Base-by-base conservation (phyloP, 2,329 filamentous ascomycete species). In the Fusarium lyarnte region DNA sequence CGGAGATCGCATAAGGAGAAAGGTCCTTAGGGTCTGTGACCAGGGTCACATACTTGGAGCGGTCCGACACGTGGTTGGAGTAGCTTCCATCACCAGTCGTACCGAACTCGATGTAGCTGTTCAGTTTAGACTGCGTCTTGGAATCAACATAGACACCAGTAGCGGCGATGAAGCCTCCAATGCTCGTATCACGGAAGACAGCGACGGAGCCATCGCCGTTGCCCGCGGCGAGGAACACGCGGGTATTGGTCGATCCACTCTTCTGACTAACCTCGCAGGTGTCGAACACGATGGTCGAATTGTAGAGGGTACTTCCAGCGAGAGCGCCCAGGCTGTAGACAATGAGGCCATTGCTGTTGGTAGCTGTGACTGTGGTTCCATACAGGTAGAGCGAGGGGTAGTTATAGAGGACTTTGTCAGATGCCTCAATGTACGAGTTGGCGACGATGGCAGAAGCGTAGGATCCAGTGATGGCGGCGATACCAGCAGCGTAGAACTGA, bases 351-450 rank as follows among this genome's bases (percentile, higher is more conserved):
- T 78, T 80, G 21, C 71, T 78, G 6, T 75, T 73, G 1, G 82
- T 81, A 2, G 83, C 80, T 0, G 82, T 80, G 54, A 87, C 82
- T 0, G 81, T 84, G 0, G 85, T 83, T 14, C 80, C 79, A 63
- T 82, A 86, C 1, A 86, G 68, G 61, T 85, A 86, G 0, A 84
- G 63, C 16, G 81, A 81, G 0, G 81, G 79, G 16, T 80, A 82
- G 39, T 81, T 80, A 63, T 81, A 82, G 54, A 86, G 79, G 3
- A 84, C 69, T 69, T 85, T 85, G 53, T 84, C 81, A 10, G 78
- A 69, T 5, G 82, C 84, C 63, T 86, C 82, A 13, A 86, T 78
- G 61, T 85, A 85, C 0, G 82, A 84, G 67, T 85, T 81, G 13
- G 83, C 82, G 29, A 86, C 79, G 31, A 86, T 69, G 2, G 78